Evolutionary conservation across 2,329 filamentous ascomycete species (phyloP), one percentile per base, ranked within the genome.

Genomic region (Plectosphaerella plurivora): DNA sequence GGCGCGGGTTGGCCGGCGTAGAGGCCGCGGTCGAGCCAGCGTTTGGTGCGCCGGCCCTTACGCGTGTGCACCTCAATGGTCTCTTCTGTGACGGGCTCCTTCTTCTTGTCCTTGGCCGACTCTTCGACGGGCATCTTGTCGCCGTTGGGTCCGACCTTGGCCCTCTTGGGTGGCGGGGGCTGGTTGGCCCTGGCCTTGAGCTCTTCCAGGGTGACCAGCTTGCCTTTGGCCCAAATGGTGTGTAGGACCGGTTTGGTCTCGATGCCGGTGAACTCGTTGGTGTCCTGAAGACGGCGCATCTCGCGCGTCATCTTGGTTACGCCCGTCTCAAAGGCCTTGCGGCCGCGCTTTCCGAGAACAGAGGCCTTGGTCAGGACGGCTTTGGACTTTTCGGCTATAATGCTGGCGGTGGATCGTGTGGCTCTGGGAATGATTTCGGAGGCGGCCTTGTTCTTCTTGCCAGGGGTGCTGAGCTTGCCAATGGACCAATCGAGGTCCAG

Each of bases 21-120:
- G 14, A 97, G 76, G 10, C 93, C 94, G 66, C 91, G 89, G 50
- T 79, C 76, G 51, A 95, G 75, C 81, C 89, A 97, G 59, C 84
- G 85, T 74, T 96, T 96, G 49, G 76, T 71, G 37, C 74, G 77
- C 52, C 78, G 73, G 57, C 73, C 69, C 56, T 69, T 73, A 9
- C 56, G 54, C 10, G 58, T 58, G 24, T 67, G 61, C 12, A 57
- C 59, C 11, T 68, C 63, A 7, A 67, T 60, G 22, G 70, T 67
- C 60, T 78, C 61, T 55, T 63, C 75, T 47, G 59, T 60, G 12
- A 57, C 55, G 12, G 58, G 52, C 55, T 61, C 59, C 51, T 53
- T 60, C 58, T 50, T 66, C 37, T 60, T 39, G 24, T 55, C 49
- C 41, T 53, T 51, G 28, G 53, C 53, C 18, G 51, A 51, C 54